Conservation (phyloP, 257 asterid genomes). For the Datura wrightii region DNA sequence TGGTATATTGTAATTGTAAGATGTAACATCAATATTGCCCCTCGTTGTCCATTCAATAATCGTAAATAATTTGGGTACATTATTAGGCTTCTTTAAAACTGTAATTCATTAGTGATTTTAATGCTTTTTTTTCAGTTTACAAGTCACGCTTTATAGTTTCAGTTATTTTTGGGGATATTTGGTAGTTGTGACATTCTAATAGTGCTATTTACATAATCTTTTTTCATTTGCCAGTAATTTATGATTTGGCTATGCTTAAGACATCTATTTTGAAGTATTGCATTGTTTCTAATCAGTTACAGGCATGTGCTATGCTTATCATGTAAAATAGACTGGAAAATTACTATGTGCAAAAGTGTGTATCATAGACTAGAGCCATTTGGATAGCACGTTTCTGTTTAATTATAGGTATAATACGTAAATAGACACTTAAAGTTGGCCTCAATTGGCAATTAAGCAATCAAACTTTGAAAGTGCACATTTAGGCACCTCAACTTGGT, state of each 20-base stretch:
- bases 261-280: neutral
- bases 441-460: too few relatives aligned
- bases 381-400: neutral
- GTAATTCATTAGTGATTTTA: neutral
- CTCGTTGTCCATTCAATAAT: neutral
- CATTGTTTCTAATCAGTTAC: neutral
- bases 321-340: neutral
- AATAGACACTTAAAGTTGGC: too few relatives aligned
- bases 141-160: neutral
- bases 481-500: too few relatives aligned
- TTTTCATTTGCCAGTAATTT: neutral
- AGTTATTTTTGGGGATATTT: neutral
- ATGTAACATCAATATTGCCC: neutral
- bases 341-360: neutral
- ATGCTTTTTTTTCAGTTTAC: neutral
- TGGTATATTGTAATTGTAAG: neutral
- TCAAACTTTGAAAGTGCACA: too few relatives aligned
- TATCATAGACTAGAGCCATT: conserved; percentile 18
- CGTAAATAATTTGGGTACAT: neutral
- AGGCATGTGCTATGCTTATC: neutral
- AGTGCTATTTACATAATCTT: neutral
- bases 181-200: neutral
- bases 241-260: neutral
- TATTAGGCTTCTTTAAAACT: neutral
- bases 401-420: too few relatives aligned